Conservation (phyloP, 148 eudicot genomes). For the Amaranthus cruentus region DNA sequence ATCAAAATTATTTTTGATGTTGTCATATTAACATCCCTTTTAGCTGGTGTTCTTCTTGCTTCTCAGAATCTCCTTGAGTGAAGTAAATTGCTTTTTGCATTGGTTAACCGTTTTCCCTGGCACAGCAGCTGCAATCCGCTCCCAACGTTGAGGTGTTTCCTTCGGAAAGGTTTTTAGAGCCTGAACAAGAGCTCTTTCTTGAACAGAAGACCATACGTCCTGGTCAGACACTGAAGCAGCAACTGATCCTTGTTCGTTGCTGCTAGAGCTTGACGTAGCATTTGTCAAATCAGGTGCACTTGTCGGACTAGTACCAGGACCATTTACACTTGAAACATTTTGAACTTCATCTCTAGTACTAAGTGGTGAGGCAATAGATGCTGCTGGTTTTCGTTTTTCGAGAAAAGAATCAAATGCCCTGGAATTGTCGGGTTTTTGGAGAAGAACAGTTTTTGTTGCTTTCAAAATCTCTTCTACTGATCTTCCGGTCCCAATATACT, state of each 20-base stretch:
- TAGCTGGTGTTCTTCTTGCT: conserved; percentile 63
- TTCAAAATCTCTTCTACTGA: conserved; percentile 93
- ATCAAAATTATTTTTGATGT: conserved; percentile 14
- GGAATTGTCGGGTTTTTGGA: conserved; percentile 86
- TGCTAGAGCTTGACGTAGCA: conserved; percentile 18
- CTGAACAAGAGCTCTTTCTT: conserved; percentile 89
- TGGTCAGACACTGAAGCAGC: conserved; percentile 28
- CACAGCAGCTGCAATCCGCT: conserved; percentile 87
- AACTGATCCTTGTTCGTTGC: conserved; percentile 13
- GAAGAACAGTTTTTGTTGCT: conserved; percentile 92
- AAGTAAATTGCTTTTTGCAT: conserved; percentile 81
- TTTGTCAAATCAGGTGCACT: conserved; percentile 10
- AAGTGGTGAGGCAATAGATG: conserved; percentile 79
- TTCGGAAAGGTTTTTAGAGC: conserved; percentile 93
- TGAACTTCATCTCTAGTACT: conserved; percentile 69
- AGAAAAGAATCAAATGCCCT: conserved; percentile 97
- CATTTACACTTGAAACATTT: conserved; percentile 26
- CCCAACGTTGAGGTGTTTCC: conserved; percentile 94
- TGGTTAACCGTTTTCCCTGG: conserved; percentile 88
- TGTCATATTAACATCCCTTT: background rate
- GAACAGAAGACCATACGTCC: conserved; percentile 86
- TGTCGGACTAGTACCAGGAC: conserved; percentile 11
- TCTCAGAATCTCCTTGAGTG: conserved; percentile 80
- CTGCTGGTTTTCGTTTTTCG: conserved; percentile 90
- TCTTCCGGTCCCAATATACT: conserved; percentile 78